Conservation (phyloP, 2,329 filamentous ascomycete genomes). For the Periconia sp. region DNA sequence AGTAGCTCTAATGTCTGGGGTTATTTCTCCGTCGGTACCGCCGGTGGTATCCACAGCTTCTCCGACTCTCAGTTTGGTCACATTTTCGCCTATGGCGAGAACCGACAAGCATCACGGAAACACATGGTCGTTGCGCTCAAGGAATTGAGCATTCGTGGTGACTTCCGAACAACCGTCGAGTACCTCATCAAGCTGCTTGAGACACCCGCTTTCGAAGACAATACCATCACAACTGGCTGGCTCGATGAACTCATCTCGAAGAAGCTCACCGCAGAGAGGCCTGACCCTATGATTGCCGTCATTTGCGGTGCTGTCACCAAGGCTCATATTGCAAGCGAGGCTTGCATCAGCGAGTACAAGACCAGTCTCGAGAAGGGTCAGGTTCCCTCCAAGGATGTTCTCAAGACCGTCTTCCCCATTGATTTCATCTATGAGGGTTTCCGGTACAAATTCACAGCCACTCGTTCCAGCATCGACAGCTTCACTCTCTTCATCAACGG, state of each 20-base stretch:
- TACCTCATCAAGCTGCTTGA: conserved; percentile 99
- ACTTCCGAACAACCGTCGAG: conserved; percentile 97
- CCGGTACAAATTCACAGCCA: conserved; percentile 98
- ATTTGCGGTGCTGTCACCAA: conserved; percentile 94
- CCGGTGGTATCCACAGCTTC: conserved; percentile 98
- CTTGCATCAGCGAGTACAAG: conserved; percentile 84
- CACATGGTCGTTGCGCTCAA: conserved; percentile 99
- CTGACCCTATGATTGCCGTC: conserved; percentile 91
- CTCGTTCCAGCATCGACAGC: conserved; percentile 87
- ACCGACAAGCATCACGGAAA: conserved; percentile 91
- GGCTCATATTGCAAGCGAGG: conserved; percentile 92
- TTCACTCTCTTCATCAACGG: conserved; percentile 99
- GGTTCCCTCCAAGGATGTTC: conserved; percentile 92
- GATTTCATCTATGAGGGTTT: conserved; percentile 98
- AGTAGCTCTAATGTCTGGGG: conserved; percentile 99
- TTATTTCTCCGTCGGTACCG: conserved; percentile 98
- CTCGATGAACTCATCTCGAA: conserved; percentile 98
- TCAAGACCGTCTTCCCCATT: conserved; percentile 96
- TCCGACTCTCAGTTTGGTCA: conserved; percentile 99
- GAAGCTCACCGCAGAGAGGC: conserved; percentile 93
- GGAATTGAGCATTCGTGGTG: conserved; percentile 98
- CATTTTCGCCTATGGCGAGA: conserved; percentile 99
- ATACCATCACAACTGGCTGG: conserved; percentile 99
- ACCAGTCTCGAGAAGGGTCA: conserved; percentile 94
- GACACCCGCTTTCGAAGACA: conserved; percentile 97